Percentiles rank a stretch among this genome's conserved stretches.
These are phyloP conservation scores for Triticum timopheevii DNA, from an alignment of 176 grass and related monocot species.

Conservation along the genomic window DNA sequence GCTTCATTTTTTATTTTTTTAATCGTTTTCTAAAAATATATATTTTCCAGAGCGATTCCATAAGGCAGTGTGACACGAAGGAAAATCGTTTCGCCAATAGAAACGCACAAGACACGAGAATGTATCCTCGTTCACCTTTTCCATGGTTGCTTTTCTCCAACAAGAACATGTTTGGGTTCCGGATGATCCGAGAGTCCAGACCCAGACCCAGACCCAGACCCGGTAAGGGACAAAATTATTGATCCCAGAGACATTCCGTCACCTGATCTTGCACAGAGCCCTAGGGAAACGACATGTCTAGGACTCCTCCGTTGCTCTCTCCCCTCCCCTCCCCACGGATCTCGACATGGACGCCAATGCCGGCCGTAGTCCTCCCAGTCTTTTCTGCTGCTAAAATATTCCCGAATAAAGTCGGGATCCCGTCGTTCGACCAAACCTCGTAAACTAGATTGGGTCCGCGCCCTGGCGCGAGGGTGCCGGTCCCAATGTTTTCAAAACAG, in stretches of 20 bases:
- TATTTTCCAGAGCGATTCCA: too few species aligned
- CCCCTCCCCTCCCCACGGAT: background rate
- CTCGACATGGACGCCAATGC: background rate
- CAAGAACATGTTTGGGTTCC: too few species aligned
- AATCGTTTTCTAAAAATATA: too few species aligned
- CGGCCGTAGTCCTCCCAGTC: background rate
- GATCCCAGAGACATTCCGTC: conserved; percentile 28
- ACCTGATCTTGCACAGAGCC: conserved; percentile 11
- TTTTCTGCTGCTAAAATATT: background rate
- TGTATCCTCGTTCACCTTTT: too few species aligned
- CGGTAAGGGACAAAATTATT: conserved; percentile 26
- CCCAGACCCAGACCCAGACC: background rate
- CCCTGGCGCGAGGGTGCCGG: too few species aligned
- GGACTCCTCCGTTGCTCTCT: background rate
- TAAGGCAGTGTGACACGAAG: too few species aligned
- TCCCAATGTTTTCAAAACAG: too few species aligned
- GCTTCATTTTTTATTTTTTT: too few species aligned
- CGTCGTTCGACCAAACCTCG: background rate
- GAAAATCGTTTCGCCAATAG: too few species aligned
- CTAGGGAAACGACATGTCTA: conserved; percentile 16
- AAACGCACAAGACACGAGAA: too few species aligned
- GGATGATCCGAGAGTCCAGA: background rate
- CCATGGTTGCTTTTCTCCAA: too few species aligned
- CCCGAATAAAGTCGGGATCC: background rate
- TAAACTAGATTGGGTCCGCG: background rate